A percentile compares a stretch with the other conserved stretches of the same genome.
These are phyloP conservation scores for Lactifluus echinatus DNA, from an alignment of 768 basidiomycete species.

Conservation along the genomic window DNA sequence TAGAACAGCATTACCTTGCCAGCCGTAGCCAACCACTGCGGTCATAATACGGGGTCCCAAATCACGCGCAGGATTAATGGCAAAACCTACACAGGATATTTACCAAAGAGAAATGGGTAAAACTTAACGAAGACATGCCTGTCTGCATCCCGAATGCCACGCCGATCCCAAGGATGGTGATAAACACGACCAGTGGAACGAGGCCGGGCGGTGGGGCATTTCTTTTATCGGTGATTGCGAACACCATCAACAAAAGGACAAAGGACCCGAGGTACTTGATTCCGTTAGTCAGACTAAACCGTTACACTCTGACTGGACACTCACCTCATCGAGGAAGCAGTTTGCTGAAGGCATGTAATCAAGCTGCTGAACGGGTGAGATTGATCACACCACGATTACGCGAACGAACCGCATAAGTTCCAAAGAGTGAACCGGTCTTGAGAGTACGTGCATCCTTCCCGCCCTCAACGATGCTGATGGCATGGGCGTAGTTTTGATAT, in stretches of 20 bases:
- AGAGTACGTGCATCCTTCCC: constrained; percentile 46
- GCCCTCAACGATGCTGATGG: constrained; percentile 57
- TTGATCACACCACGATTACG: not conserved
- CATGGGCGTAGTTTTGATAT: constrained; percentile 58
- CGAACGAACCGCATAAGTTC: constrained; percentile 49
- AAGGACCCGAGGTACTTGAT: constrained; percentile 46
- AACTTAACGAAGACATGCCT: constrained; percentile 4
- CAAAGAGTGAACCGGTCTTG: constrained; percentile 48
- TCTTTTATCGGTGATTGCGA: constrained; percentile 44
- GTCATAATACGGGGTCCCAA: constrained; percentile 61
- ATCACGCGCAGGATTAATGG: constrained; percentile 66
- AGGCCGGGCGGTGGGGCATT: constrained; percentile 46
- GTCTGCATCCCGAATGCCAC: constrained; percentile 55
- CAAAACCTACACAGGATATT: constrained; percentile 34
- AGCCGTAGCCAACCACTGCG: constrained; percentile 66
- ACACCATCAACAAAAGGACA: constrained; percentile 45
- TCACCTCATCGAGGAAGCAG: constrained; percentile 40
- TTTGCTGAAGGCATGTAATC: constrained; percentile 38
- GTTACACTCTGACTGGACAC: not conserved
- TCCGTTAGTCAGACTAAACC: not conserved
- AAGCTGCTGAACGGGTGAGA: constrained; percentile 23
- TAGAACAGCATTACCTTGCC: constrained; percentile 26
- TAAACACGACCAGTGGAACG: constrained; percentile 46
- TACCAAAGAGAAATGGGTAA: no score
- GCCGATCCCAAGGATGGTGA: constrained; percentile 52